Evolutionary conservation across 768 basidiomycete species (phyloP).

Genomic region (Exidia glandulosa): DNA sequence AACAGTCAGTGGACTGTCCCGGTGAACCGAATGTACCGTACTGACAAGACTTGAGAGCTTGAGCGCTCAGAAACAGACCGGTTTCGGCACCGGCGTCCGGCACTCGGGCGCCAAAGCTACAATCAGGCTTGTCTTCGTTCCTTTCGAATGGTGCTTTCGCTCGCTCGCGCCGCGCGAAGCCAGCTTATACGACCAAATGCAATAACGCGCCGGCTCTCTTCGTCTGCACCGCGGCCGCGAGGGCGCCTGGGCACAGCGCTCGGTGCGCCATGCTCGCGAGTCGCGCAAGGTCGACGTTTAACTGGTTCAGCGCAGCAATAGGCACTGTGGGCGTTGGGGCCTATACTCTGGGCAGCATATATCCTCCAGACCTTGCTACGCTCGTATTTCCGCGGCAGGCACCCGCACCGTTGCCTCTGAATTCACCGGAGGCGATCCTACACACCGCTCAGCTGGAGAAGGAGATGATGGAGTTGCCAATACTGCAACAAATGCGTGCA

Average conservation of each 20-base stretch:
- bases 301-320: neutral
- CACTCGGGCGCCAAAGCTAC: no score
- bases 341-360: slow-evolving; percentile 51
- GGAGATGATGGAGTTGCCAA: slow-evolving; percentile 51
- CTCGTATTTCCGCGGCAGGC: slow-evolving; percentile 69
- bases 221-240: no score
- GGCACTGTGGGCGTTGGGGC: slow-evolving; percentile 12
- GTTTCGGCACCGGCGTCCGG: no score
- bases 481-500: slow-evolving; percentile 41
- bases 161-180: no score
- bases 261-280: neutral
- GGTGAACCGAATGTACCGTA: no score
- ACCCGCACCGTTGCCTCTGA: slow-evolving; percentile 52
- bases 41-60: no score
- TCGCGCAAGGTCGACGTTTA: neutral
- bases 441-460: slow-evolving; percentile 54
- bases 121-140: no score
- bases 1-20: no score
- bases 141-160: no score
- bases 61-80: no score
- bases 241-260: neutral
- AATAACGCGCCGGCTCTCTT: neutral
- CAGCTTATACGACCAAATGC: neutral
- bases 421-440: slow-evolving; percentile 45
- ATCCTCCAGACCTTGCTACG: slow-evolving; percentile 53